Evolutionary conservation across 495 filamentous ascomycete genomes (phyloP).

Genomic region (Elasticomyces elasticus): DNA sequence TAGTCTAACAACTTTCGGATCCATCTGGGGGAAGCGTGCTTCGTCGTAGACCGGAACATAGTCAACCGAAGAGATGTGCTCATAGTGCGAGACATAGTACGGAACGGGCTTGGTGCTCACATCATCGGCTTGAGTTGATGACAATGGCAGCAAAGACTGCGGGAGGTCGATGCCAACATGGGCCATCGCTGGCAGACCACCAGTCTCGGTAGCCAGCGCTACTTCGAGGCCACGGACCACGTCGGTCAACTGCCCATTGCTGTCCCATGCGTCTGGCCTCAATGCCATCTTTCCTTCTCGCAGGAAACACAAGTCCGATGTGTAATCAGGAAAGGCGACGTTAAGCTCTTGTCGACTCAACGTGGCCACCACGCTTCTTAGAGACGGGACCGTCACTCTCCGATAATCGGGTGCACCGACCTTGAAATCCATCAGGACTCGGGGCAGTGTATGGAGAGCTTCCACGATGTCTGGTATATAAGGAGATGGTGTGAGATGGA

Average conservation of each 20-base stretch:
- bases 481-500: constrained; percentile 9
- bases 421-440: constrained; percentile 1
- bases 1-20: background rate
- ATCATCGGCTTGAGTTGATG: background rate
- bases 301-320: background rate
- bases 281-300: background rate
- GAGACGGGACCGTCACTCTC: background rate
- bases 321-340: background rate
- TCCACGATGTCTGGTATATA: background rate
- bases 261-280: background rate
- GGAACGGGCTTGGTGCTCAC: background rate
- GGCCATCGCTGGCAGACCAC: background rate
- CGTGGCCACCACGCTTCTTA: background rate
- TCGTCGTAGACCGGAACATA: background rate
- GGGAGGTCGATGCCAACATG: background rate
- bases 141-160: background rate
- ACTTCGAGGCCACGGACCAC: background rate
- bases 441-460: background rate
- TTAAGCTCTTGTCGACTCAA: background rate
- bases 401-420: background rate
- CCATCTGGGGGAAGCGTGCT: background rate
- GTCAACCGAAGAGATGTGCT: background rate
- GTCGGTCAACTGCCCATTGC: background rate
- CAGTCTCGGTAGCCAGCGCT: background rate
- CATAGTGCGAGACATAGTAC: constrained; percentile 3